Percentiles rank a stretch among this genome's conserved stretches.
Evolutionary conservation across 768 basidiomycete species (phyloP).

Genomic region (Fibroporia radiculosa): DNA sequence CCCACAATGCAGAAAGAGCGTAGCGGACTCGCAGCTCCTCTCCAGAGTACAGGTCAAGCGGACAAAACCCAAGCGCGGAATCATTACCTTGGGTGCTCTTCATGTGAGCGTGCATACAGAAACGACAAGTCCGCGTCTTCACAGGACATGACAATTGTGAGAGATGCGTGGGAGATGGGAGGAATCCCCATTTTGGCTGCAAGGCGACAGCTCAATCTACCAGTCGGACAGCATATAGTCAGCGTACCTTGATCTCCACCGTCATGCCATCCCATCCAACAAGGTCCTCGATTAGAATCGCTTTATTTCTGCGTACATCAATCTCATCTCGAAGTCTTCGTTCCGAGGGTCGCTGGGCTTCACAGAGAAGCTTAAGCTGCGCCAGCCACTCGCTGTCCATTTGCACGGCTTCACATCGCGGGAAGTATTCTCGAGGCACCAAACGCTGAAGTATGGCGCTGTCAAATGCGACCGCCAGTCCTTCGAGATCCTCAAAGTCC

Average conservation of each 20-base stretch:
- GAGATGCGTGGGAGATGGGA: constrained; percentile 58
- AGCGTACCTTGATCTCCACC: constrained; percentile 86
- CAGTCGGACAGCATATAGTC: neutral
- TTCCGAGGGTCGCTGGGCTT: constrained; percentile 45
- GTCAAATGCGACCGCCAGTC: constrained; percentile 49
- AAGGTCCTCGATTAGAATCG: constrained; percentile 74
- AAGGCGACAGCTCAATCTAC: neutral
- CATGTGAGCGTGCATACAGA: constrained; percentile 79
- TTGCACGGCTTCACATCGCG: constrained; percentile 42
- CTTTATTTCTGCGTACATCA: constrained; percentile 47
- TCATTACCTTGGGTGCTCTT: constrained; percentile 32
- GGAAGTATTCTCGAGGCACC: constrained; percentile 53
- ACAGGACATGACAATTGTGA: constrained; percentile 45
- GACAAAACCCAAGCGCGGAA: constrained; percentile 59
- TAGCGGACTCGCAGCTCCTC: constrained; percentile 49
- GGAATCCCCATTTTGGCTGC: constrained; percentile 97
- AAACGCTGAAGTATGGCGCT: constrained; percentile 54
- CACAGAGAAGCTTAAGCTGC: constrained; percentile 36
- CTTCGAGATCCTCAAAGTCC: constrained; percentile 29
- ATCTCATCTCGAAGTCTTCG: constrained; percentile 52
- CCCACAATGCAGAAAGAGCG: constrained; percentile 68
- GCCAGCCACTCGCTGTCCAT: constrained; percentile 52
- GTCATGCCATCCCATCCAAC: constrained; percentile 58
- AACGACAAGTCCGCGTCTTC: constrained; percentile 77
- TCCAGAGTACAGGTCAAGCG: constrained; percentile 83